Evolutionary conservation across 2,329 filamentous ascomycete species (phyloP), one percentile per base, ranked within the genome.

Genomic region (Penicillium sp.): DNA sequence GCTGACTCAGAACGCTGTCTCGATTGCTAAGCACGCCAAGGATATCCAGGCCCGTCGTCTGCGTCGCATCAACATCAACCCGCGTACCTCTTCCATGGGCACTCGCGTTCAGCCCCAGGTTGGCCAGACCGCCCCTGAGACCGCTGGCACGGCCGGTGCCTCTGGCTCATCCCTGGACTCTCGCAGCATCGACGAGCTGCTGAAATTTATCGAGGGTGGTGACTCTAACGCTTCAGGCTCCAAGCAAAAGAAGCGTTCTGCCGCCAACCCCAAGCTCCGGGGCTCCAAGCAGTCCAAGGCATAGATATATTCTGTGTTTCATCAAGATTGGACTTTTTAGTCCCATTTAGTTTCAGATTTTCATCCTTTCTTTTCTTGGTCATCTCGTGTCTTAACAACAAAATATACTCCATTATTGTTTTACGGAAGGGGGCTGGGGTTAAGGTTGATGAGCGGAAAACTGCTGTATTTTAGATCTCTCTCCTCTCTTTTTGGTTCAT

Each of bases 1-100:
- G 76, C 85, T 99, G 57, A 98, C 93, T 0, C 90, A 96, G 75
- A 97, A 96, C 69, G 95, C 95, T 45, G 95, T 99, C 41, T 90
- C 87, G 33, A 92, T 98, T 64, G 93, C 93, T 50, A 97, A 96
- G 80, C 92, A 96, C 70, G 90, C 91, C 58, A 96, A 96, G 79
- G 90, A 95, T 62, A 82, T 90, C 37, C 88, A 95, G 75, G 86
- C 87, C 48, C 86, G 89, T 55, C 85, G 90, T 59, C 82, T 93
- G 44, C 86, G 88, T 58, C 83, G 89, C 9, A 88, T 93, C 63
- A 83, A 86, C 54, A 86, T 93, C 69, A 86, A 85, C 21, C 80
- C 86, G 24, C 81, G 84, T 43, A 80, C 82, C 26, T 80, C 81
- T 26, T 62, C 67, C 46, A 76, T 87, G 55, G 80, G 82, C 52